Evolutionary conservation across 2,329 filamentous ascomycete genomes (phyloP), one percentile per base, ranked within the genome.

Genomic region (Aspergillus sp.): DNA sequence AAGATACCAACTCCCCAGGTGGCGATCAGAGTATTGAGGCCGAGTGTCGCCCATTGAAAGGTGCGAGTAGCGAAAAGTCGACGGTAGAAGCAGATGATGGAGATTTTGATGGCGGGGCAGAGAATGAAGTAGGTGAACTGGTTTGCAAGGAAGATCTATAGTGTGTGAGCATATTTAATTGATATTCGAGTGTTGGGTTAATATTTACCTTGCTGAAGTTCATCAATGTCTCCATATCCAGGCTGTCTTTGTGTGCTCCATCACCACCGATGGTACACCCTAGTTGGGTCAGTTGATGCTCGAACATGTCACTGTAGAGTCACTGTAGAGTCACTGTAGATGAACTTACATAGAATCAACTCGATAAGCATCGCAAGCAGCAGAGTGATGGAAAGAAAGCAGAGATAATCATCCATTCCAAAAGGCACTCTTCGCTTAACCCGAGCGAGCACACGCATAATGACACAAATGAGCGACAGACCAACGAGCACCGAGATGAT

Each of bases 1-100:
- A 64, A 60, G 27, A 63, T 62, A 2, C 45, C 61, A 1, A 47
- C 37, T 7, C 57, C 59, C 61, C 60, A 64, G 37, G 53, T 34
- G 30, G 46, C 50, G 30, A 63, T 62, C 6, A 64, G 50, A 54
- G 12, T 46, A 48, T 62, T 64, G 19, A 64, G 46, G 9, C 40
- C 49, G 31, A 64, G 51, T 13, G 51, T 54, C 19, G 49, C 43
- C 26, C 43, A 40, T 43, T 61, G 60, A 48, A 64, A 64, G 33
- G 43, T 44, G 9, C 54, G 56, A 9, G 54, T 59, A 27, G 59
- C 53, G 52, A 64, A 64, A 11, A 64, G 43, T 6, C 60, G 60
- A 11, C 61, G 61, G 46, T 64, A 64, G 56, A 64, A 64, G 48
- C 60, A 64, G 42, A 64, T 48, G 40, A 64, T 60, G 35, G 60